Evolutionary conservation across 108 stramenopile species (phyloP).

Genomic region (Cyclotella atomus): DNA sequence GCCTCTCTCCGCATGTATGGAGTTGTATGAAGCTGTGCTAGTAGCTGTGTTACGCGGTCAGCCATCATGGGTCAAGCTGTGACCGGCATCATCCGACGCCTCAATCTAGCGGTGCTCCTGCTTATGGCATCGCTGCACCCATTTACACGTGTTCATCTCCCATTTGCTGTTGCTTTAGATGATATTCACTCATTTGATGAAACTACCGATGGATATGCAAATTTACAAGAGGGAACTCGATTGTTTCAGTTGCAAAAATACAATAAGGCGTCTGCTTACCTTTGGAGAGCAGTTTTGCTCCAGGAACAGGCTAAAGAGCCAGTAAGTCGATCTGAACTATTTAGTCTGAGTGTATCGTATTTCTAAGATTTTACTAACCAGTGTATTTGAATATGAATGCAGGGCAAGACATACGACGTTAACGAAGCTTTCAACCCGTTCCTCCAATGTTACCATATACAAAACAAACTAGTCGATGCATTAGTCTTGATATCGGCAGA

Average conservation of each 20-base stretch:
- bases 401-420: conserved; percentile 49
- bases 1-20: too few species aligned
- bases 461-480: conserved; percentile 64
- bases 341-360: background rate
- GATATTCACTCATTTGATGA: too few species aligned
- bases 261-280: conserved; percentile 56
- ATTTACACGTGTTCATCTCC: background rate
- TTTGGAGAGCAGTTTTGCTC: conserved; percentile 78
- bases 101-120: too few species aligned
- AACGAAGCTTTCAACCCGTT: conserved; percentile 75
- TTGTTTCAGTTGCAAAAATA: conserved; percentile 54
- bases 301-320: background rate
- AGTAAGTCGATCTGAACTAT: background rate
- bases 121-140: background rate
- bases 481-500: conserved; percentile 72
- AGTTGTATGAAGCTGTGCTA: too few species aligned
- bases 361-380: background rate
- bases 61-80: too few species aligned
- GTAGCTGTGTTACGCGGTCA: too few species aligned
- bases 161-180: background rate
- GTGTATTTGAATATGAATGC: background rate
- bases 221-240: conserved; percentile 53
- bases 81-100: too few species aligned
- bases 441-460: conserved; percentile 65
- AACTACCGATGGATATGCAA: conserved; percentile 52